phyloP scores from a whole-genome alignment of 176 grass and related monocot genomes.

The Avena eriantha region DNA sequence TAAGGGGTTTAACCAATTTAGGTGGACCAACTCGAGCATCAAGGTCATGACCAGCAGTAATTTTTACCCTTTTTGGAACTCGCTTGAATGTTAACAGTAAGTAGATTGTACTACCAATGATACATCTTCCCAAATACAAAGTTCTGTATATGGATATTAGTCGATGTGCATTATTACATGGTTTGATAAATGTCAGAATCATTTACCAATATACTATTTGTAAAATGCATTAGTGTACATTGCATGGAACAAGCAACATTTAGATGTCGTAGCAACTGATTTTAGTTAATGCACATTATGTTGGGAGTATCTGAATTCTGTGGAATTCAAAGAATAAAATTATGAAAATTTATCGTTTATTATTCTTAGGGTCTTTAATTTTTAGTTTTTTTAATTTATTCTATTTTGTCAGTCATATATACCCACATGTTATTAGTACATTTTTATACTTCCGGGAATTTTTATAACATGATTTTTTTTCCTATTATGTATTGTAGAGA shows the following conservation, averaged over 20 bases:
- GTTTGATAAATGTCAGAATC: neutral
- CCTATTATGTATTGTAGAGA: conserved; percentile 43
- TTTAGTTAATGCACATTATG: neutral
- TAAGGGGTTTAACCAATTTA: neutral
- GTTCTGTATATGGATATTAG: too few species aligned
- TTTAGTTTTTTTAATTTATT: neutral
- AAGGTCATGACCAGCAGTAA: neutral
- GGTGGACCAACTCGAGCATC: neutral
- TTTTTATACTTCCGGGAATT: neutral
- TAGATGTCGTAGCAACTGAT: neutral
- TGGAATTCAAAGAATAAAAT: neutral
- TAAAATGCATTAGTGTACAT: neutral
- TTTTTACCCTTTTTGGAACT: neutral
- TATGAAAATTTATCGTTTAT: neutral
- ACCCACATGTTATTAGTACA: neutral
- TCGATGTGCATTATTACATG: neutral
- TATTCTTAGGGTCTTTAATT: neutral
- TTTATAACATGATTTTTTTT: neutral
- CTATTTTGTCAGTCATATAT: neutral
- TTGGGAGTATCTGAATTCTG: neutral
- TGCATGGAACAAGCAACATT: neutral
- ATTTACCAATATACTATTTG: neutral
- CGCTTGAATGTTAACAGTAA: neutral
- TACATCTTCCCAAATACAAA: neutral
- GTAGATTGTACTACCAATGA: conserved; percentile 9